Percentiles rank a stretch among this genome's conserved stretches.
These are phyloP conservation scores for Pythium phragmitis DNA, from an alignment of 352 stramenopile genomes.

Conservation along the genomic window DNA sequence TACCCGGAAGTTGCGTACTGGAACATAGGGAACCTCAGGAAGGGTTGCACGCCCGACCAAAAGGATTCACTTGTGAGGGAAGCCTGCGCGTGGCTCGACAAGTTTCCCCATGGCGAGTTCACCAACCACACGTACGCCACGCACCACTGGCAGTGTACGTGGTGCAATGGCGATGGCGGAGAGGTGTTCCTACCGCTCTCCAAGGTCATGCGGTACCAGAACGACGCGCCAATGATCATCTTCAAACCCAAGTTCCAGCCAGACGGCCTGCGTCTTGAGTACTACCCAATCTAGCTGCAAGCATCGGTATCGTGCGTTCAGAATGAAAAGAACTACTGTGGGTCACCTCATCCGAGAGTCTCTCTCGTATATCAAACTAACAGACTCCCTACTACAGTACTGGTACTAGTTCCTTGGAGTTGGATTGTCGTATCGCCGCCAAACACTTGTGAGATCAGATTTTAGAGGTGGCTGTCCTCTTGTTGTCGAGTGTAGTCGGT, in stretches of 20 bases:
- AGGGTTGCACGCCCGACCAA: constrained; percentile 23
- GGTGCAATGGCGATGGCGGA: constrained; percentile 39
- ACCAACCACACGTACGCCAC: constrained; percentile 42
- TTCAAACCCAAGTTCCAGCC: not conserved
- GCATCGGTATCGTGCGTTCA: not conserved
- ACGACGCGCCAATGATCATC: constrained; percentile 8
- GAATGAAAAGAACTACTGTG: no score
- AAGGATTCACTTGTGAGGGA: constrained; percentile 26
- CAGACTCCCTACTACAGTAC: no score
- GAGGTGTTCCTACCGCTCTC: constrained; percentile 30
- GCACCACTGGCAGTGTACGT: constrained; percentile 65
- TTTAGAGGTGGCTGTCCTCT: no score
- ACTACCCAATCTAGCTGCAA: not conserved
- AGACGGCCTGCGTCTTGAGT: not conserved
- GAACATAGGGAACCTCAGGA: constrained; percentile 42
- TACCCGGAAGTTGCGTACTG: constrained; percentile 57
- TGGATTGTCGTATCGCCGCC: no score
- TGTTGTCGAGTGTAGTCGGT: no score
- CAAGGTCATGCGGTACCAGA: constrained; percentile 25
- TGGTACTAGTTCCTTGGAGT: no score
- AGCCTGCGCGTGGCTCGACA: constrained; percentile 39
- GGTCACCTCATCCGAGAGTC: no score
- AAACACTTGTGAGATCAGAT: no score
- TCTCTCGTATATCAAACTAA: no score
- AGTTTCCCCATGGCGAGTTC: constrained; percentile 45